Conservation (phyloP, 805 yeast genomes). For the Nakazawaea anatomiae region DNA sequence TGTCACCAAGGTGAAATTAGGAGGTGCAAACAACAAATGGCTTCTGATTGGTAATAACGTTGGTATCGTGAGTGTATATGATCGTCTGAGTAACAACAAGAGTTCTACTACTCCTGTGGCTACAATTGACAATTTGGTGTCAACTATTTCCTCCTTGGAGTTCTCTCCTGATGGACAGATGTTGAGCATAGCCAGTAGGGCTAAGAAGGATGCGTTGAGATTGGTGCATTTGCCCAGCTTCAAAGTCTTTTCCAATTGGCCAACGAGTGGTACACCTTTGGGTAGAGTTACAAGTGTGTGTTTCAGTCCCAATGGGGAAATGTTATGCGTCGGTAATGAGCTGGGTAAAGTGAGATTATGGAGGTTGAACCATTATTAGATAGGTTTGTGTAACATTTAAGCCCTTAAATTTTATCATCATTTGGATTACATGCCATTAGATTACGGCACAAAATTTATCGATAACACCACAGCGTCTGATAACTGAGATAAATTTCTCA, state of each 20-base stretch:
- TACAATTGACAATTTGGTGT: conserved; percentile 72
- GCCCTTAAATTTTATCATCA: too few relatives aligned
- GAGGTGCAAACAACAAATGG: conserved; percentile 69
- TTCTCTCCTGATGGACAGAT: conserved; percentile 89
- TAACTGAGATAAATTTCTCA: too few relatives aligned
- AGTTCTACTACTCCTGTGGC: conserved; percentile 33
- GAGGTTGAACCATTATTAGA: conserved; percentile 75
- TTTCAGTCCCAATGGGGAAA: conserved; percentile 76
- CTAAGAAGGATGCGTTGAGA: conserved; percentile 78
- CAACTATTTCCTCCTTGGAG: conserved; percentile 65
- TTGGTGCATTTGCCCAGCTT: conserved; percentile 85
- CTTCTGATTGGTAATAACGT: conserved; percentile 83
- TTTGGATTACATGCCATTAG: too few relatives aligned
- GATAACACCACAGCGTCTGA: too few relatives aligned
- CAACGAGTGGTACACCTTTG: conserved; percentile 91
- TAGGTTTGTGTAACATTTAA: too few relatives aligned
- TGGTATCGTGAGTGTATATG: conserved; percentile 88
- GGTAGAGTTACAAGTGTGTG: conserved; percentile 84
- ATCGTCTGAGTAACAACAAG: conserved; percentile 28
- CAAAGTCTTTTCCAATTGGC: conserved; percentile 91
- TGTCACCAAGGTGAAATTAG: conserved; percentile 68
- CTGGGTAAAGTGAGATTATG: conserved; percentile 87
- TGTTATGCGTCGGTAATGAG: conserved; percentile 86
- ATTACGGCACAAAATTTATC: too few relatives aligned
- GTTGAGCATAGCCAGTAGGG: conserved; percentile 78